Conservation (phyloP, 1,284 basidiomycete genomes). For the Pseudozyma pruni region DNA sequence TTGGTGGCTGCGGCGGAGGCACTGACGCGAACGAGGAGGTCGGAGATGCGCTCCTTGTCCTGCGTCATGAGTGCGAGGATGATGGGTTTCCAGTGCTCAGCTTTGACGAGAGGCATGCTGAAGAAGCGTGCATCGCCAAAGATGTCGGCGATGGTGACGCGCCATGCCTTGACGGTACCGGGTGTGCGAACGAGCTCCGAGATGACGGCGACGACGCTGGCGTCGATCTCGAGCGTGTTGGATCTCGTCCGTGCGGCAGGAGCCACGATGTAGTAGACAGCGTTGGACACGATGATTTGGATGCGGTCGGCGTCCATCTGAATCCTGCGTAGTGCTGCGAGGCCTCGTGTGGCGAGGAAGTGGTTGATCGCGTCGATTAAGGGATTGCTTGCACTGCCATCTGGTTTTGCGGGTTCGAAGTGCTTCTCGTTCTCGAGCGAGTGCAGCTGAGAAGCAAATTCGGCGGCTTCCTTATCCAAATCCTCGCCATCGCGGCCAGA, state of each 20-base stretch:
- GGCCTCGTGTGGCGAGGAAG: slow-evolving; percentile 77
- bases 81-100: slow-evolving; percentile 79
- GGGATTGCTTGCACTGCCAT: background rate
- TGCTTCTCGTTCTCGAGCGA: slow-evolving; percentile 13
- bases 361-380: slow-evolving; percentile 73
- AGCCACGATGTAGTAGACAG: slow-evolving; percentile 84
- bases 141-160: slow-evolving; percentile 79
- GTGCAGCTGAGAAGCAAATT: slow-evolving; percentile 24
- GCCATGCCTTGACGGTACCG: slow-evolving; percentile 85
- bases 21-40: slow-evolving; percentile 73
- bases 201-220: slow-evolving; percentile 74
- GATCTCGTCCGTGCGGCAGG: slow-evolving; percentile 77
- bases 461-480: slow-evolving; percentile 35
- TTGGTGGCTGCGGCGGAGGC: slow-evolving; percentile 83
- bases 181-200: slow-evolving; percentile 81
- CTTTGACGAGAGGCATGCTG: slow-evolving; percentile 74
- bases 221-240: slow-evolving; percentile 68
- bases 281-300: slow-evolving; percentile 79
- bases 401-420: background rate
- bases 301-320: slow-evolving; percentile 87
- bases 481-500: slow-evolving; percentile 71
- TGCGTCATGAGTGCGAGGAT: slow-evolving; percentile 82
- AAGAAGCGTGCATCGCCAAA: slow-evolving; percentile 89
- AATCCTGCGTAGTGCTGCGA: slow-evolving; percentile 83
- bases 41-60: slow-evolving; percentile 86